Evolutionary conservation across 1,284 basidiomycete genomes (phyloP), one percentile per base, ranked within the genome.

Genomic region (Microbotryum silenes-acaulis): DNA sequence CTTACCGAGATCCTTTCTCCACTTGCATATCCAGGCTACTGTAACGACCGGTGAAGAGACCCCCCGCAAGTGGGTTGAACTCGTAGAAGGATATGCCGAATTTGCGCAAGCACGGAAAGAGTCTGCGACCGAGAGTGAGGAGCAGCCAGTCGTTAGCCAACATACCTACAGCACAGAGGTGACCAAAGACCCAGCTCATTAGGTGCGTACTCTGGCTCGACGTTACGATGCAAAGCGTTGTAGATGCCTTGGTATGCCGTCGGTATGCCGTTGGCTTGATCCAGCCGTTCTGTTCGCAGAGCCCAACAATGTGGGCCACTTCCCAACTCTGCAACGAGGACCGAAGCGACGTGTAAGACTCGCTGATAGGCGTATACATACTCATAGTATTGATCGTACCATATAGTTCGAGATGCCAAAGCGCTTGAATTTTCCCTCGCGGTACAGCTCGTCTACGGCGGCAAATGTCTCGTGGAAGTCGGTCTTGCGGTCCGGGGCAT

Each of bases 221-320:
- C 80, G 31, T 72, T 72, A 42, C 82, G 78, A 23, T 72, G 73
- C 54, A 76, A 68, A 10, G 73, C 70, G 64, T 75, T 76, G 69
- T 75, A 76, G 29, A 71, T 55, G 6, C 64, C 63, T 48, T 63
- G 54, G 72, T 88, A 88, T 1, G 79, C 83, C 0, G 81, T 48
- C 62, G 54, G 72, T 88, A 88, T 1, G 79, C 83, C 0, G 81
- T 81, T 1, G 86, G 86, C 72, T 81, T 78, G 63, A 86, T 78
- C 67, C 79, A 86, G 1, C 79, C 80, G 60, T 83, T 80, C 9
- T 75, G 72, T 50, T 77, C 78, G 74, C 81, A 83, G 60, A 85
- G 81, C 2, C 70, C 72, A n/a, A 83, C 79, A 5, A 86, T 82
- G 71, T 84, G 79, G 3, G 84, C 83, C 1, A 87, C 85, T 70